Evolutionary conservation across 176 grass and related monocot genomes (phyloP), one percentile per base, ranked within the genome.

Genomic region (Triticum dicoccoides): DNA sequence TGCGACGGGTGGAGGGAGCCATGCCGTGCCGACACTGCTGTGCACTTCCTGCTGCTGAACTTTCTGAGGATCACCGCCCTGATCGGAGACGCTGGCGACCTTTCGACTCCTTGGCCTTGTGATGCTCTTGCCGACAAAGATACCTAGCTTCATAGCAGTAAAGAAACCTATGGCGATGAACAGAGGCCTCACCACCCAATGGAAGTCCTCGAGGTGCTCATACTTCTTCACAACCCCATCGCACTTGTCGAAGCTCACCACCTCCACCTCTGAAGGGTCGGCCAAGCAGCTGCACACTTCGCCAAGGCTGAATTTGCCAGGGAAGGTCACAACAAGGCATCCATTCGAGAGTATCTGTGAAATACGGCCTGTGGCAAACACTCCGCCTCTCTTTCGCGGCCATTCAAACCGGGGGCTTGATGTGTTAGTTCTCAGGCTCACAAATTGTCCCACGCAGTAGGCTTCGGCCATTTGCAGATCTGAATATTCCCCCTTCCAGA

Each of bases 181-280:
- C 54, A 99, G 89, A 5, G 97, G 97, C 90, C 94, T 90, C 7
- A 99, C 87, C 3, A 78, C 92, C 97, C 97, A 99, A 61, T 99
- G 97, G 69, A 94, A 97, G 73, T 99, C 94, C 78, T 99, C 94
- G 0, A 99, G 92, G 85, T 99, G 97, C 67, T 93, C 87, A 37
- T 96, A 99, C 77, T 99, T 99, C 91, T 96, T 93, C 51, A 91
- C 77, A n/a, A 94, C 68, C 66, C 97, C 97, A 20, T 99, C 89
- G 0, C 94, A 99, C 39, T 90, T 94, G 69, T 91, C 87, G 65
- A 99, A 99, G 81, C 72, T 96, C 67, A 97, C 92, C 15, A 59
- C 63, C 81, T 99, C 94, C 56, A 99, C 92, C 85, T 99, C 94
- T 3, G 87, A 89, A 61, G 97, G 97, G 61, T 99, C 97, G 39